Evolutionary conservation across 2,329 filamentous ascomycete genomes (phyloP).

Genomic region (Aureobasidium pullulans): DNA sequence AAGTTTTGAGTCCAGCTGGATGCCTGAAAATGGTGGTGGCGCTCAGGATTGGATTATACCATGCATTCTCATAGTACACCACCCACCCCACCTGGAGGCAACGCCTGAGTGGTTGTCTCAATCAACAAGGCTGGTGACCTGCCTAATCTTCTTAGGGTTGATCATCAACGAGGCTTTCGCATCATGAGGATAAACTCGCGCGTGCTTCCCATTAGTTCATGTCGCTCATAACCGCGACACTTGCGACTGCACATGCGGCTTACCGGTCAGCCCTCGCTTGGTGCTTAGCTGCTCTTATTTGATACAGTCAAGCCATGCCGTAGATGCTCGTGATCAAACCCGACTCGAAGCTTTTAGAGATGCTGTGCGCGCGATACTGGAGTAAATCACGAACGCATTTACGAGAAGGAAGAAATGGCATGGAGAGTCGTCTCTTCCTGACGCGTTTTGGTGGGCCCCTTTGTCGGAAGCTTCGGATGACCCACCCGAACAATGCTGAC

Average conservation of each 20-base stretch:
- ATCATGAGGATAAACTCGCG: not conserved
- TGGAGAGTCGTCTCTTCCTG: not conserved
- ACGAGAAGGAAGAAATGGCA: not conserved
- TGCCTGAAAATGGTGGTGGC: not conserved
- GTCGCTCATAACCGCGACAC: not conserved
- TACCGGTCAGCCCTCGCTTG: not conserved
- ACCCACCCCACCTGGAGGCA: not conserved
- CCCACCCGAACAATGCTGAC: constrained; percentile 11
- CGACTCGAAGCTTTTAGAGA: too few relatives aligned
- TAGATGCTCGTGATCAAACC: too few relatives aligned
- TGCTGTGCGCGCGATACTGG: not conserved
- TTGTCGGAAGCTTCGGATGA: constrained; percentile 9
- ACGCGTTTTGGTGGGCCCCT: constrained; percentile 4
- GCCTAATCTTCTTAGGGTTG: not conserved
- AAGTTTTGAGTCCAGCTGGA: not conserved
- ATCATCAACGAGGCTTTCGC: not conserved
- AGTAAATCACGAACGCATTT: not conserved
- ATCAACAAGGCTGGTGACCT: not conserved
- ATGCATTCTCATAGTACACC: not conserved
- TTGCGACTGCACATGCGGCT: not conserved
- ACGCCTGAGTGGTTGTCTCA: constrained; percentile 4
- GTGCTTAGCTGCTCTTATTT: not conserved
- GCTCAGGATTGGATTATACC: not conserved
- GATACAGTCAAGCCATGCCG: too few relatives aligned
- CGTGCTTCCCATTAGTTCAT: not conserved